Evolutionary conservation across 2,329 filamentous ascomycete genomes (phyloP).

Genomic region (Xylaria polymorpha): DNA sequence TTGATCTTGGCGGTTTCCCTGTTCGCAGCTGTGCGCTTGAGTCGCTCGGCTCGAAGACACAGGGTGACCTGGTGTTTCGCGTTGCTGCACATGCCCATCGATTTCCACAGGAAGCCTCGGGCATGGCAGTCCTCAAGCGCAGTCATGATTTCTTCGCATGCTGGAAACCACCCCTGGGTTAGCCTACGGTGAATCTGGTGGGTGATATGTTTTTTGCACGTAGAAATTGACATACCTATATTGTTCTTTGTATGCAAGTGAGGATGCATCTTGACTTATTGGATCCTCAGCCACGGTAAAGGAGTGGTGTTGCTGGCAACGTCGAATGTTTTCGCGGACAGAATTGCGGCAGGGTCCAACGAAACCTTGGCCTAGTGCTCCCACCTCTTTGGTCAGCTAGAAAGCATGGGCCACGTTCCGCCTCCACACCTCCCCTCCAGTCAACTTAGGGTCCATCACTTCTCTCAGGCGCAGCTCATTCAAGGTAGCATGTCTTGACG

Average conservation of each 20-base stretch:
- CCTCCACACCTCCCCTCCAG: conserved; percentile 45
- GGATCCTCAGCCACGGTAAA: conserved; percentile 1
- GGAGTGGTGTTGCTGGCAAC: conserved; percentile 21
- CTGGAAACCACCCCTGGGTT: conserved; percentile 58
- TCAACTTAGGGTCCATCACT: conserved; percentile 23
- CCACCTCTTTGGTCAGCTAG: conserved; percentile 21
- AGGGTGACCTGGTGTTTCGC: conserved; percentile 85
- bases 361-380: not conserved
- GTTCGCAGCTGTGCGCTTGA: conserved; percentile 82
- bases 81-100: conserved; percentile 88
- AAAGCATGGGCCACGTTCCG: conserved; percentile 46
- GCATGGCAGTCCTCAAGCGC: conserved; percentile 96
- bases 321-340: conserved; percentile 25
- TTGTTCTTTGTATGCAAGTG: conserved; percentile 96
- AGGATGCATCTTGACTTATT: conserved; percentile 81
- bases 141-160: conserved; percentile 93
- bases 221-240: conserved; percentile 67
- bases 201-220: conserved; percentile 10
- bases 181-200: conserved; percentile 4
- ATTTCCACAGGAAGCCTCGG: conserved; percentile 90
- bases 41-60: conserved; percentile 84
- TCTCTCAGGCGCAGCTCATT: conserved; percentile 23
- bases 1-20: conserved; percentile 76
- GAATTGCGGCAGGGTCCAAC: conserved; percentile 17
- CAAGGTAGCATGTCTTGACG: conserved; percentile 20